Percentiles rank a stretch among this genome's conserved stretches.
Evolutionary conservation across 2,329 filamentous ascomycete genomes (phyloP).

Genomic region (Fusarium staphyleae): DNA sequence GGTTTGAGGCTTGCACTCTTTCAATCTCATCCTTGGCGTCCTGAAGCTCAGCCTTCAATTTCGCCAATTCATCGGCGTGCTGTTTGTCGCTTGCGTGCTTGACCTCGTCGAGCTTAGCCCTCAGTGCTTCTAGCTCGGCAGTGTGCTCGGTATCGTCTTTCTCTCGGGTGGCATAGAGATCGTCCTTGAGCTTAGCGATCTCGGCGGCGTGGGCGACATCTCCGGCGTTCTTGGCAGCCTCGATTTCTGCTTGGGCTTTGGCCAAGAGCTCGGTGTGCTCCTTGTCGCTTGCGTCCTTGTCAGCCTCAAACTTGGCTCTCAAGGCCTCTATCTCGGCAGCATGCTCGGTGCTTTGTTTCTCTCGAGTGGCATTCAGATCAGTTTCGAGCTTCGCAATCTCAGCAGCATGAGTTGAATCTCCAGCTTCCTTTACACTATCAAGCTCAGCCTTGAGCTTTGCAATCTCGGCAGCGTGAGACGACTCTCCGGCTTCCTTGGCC

Average conservation of each 20-base stretch:
- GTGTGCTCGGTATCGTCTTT: constrained; percentile 44
- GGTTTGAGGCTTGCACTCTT: constrained; percentile 52
- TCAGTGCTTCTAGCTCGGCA: constrained; percentile 50
- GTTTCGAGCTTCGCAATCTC: constrained; percentile 42
- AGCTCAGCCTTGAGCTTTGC: constrained; percentile 42
- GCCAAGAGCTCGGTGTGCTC: constrained; percentile 43
- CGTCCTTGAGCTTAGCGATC: constrained; percentile 45
- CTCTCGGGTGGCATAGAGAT: constrained; percentile 44
- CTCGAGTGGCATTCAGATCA: constrained; percentile 40
- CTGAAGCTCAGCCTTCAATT: constrained; percentile 42
- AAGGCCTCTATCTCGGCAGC: constrained; percentile 49
- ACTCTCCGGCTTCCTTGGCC: constrained; percentile 43
- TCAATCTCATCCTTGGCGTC: constrained; percentile 51
- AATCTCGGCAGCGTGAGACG: constrained; percentile 42
- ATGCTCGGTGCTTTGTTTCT: constrained; percentile 42
- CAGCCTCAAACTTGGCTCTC: constrained; percentile 53
- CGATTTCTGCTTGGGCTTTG: constrained; percentile 44
- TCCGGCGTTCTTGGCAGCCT: constrained; percentile 42
- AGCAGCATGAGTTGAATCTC: constrained; percentile 39
- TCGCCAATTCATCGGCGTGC: constrained; percentile 47
- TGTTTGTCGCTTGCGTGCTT: constrained; percentile 49
- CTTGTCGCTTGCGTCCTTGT: constrained; percentile 50
- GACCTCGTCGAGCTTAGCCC: constrained; percentile 52
- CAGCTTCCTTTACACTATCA: constrained; percentile 42
- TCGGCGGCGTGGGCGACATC: constrained; percentile 43